phyloP scores from a whole-genome alignment of 164 flowering plant genomes.

The Annona cherimola region DNA sequence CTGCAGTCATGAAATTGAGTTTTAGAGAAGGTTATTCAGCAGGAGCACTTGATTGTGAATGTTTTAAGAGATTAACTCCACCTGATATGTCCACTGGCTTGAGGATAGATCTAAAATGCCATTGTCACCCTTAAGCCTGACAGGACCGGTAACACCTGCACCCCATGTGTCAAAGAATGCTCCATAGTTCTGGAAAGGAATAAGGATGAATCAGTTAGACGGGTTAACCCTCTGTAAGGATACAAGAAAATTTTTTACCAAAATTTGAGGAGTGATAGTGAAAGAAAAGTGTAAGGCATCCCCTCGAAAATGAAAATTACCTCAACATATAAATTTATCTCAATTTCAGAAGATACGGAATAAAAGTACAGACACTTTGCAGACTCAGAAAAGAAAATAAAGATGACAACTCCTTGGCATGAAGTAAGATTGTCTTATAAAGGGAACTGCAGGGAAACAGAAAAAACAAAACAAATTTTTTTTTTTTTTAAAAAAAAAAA shows the following conservation, averaged over 20 bases:
- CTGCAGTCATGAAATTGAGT: constrained; percentile 32
- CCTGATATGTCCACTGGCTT: constrained; percentile 89
- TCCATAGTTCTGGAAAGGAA: constrained; percentile 75
- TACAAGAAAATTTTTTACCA: not conserved
- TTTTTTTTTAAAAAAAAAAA: no score
- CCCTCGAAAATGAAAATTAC: not conserved
- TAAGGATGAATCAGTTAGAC: not conserved
- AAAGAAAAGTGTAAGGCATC: not conserved
- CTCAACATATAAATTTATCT: not conserved
- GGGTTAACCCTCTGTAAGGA: not conserved
- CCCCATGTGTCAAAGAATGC: constrained; percentile 70
- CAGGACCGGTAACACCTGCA: constrained; percentile 94
- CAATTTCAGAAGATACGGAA: not conserved
- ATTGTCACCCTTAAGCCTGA: constrained; percentile 49
- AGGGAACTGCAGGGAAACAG: not conserved
- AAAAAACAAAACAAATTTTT: not conserved
- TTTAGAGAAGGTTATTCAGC: not conserved
- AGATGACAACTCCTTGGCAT: not conserved
- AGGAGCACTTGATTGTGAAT: not conserved
- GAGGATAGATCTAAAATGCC: constrained; percentile 73
- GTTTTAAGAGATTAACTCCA: constrained; percentile 11
- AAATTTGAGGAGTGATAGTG: not conserved
- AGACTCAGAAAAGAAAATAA: not conserved
- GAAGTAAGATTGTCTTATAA: not conserved
- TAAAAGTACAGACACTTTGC: not conserved